A percentile compares a stretch with the other conserved stretches of the same genome.
Evolutionary conservation across 1,139 yeast genomes (phyloP).

Genomic region (Suhomyces panamericanus): DNA sequence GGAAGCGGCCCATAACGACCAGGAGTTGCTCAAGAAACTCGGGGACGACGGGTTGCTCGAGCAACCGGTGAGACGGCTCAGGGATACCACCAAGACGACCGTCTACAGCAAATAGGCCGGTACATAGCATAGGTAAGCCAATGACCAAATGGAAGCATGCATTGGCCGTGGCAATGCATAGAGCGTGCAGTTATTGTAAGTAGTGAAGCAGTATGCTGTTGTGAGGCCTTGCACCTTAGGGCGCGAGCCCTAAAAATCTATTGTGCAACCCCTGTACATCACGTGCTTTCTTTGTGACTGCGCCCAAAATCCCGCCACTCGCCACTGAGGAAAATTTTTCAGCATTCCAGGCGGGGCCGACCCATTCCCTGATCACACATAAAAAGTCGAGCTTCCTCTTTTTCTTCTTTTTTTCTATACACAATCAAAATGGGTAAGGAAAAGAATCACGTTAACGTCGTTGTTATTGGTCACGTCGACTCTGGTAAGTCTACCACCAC

Average conservation of each 20-base stretch:
- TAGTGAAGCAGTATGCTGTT: background rate
- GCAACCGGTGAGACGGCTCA: conserved; percentile 10
- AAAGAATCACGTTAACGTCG: conserved; percentile 98
- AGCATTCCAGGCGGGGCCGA: conserved; percentile 13
- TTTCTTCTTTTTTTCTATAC: conserved; percentile 9
- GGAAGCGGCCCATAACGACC: conserved; percentile 29
- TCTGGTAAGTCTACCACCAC: conserved; percentile 33
- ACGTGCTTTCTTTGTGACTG: conserved; percentile 3
- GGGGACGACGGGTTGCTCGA: conserved; percentile 16
- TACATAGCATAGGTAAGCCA: background rate
- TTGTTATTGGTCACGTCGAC: conserved; percentile 64
- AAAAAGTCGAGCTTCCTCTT: conserved; percentile 11
- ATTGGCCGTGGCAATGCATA: no score
- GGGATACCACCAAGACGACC: conserved; percentile 6
- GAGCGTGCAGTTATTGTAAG: no score
- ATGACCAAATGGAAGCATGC: no score
- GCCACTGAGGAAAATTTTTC: conserved; percentile 10
- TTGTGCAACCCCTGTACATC: background rate
- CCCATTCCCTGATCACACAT: conserved; percentile 9
- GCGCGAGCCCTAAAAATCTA: conserved; percentile 4
- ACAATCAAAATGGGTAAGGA: conserved; percentile 67
- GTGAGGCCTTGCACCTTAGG: background rate
- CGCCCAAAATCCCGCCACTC: conserved; percentile 2
- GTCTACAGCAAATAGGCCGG: conserved; percentile 8
- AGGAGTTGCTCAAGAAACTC: conserved; percentile 30